phyloP scores from a whole-genome alignment of 75 land plant genomes.

The Larix kaempferi region DNA sequence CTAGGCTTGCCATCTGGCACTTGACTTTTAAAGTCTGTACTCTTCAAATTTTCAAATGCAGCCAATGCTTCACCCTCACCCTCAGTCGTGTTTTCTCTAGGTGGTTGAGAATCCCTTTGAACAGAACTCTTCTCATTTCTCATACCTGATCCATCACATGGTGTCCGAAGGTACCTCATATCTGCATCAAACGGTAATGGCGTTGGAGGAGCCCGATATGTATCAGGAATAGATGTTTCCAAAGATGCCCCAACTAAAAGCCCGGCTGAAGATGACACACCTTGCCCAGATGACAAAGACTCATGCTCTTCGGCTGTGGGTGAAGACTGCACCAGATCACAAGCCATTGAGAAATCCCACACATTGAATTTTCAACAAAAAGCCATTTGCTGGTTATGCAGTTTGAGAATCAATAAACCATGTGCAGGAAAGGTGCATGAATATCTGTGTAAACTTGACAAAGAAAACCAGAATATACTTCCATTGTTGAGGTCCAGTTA shows the following conservation, averaged over 20 bases:
- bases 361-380: too few species aligned
- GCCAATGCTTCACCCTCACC: slow-evolving; percentile 8
- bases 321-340: slow-evolving; percentile 18
- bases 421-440: too few species aligned
- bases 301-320: slow-evolving; percentile 28
- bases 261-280: slow-evolving; percentile 21
- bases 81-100: background rate
- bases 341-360: background rate
- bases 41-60: slow-evolving; percentile 14
- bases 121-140: slow-evolving; percentile 24
- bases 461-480: too few species aligned
- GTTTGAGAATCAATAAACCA: too few species aligned
- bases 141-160: slow-evolving; percentile 15
- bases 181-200: slow-evolving; percentile 59
- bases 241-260: slow-evolving; percentile 28
- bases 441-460: too few species aligned
- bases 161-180: slow-evolving; percentile 16
- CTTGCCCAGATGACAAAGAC: slow-evolving; percentile 26
- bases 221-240: slow-evolving; percentile 43
- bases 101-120: slow-evolving; percentile 7
- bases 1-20: background rate
- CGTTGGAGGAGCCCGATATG: slow-evolving; percentile 51
- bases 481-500: too few species aligned
- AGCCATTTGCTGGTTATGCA: too few species aligned
- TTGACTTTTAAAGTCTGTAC: slow-evolving; percentile 6